phyloP scores from a whole-genome alignment of 352 stramenopile species.

The Globisporangium emineosum region DNA sequence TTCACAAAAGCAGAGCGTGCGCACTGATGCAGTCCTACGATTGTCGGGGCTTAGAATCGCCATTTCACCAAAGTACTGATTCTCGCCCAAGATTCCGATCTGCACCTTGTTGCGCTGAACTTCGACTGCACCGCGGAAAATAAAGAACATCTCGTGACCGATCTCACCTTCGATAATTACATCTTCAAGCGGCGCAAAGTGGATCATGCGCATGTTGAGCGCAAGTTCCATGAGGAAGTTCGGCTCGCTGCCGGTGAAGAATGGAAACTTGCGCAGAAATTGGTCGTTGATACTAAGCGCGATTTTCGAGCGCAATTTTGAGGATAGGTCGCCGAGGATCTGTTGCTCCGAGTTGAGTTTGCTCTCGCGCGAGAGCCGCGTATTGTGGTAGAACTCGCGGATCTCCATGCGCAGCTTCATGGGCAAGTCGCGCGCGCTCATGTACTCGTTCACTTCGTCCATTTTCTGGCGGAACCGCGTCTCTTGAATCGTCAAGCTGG shows the following conservation, averaged over 20 bases:
- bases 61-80: conserved; percentile 86
- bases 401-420: conserved; percentile 76
- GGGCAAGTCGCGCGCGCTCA: conserved; percentile 68
- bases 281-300: conserved; percentile 81
- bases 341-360: conserved; percentile 71
- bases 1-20: conserved; percentile 78
- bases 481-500: conserved; percentile 48
- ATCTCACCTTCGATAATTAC: conserved; percentile 81
- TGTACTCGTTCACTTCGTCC: conserved; percentile 83
- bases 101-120: conserved; percentile 57
- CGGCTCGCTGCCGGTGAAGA: conserved; percentile 72
- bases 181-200: conserved; percentile 72
- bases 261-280: conserved; percentile 79
- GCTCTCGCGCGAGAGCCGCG: conserved; percentile 63
- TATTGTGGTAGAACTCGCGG: conserved; percentile 82
- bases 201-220: conserved; percentile 82
- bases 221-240: conserved; percentile 84
- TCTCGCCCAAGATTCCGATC: conserved; percentile 65
- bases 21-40: conserved; percentile 63
- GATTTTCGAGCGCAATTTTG: conserved; percentile 73
- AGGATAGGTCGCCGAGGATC: conserved; percentile 67
- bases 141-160: conserved; percentile 86
- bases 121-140: conserved; percentile 76
- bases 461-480: conserved; percentile 72
- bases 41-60: conserved; percentile 78